Conservation (phyloP, 1,139 yeast genomes). For the Blastobotrys capitulatus region DNA sequence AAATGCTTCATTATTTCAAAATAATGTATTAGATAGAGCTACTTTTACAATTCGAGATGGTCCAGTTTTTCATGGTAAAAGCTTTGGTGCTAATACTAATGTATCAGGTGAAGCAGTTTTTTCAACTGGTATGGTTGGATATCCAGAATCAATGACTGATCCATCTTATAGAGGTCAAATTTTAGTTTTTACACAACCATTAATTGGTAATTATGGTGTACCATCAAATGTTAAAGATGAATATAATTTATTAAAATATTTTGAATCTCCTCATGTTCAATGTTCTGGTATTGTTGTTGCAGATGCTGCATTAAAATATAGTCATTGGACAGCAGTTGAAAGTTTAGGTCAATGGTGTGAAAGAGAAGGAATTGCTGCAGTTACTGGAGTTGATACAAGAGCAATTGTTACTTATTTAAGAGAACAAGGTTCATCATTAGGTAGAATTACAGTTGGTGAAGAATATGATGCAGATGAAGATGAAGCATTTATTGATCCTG, state of each 20-base stretch:
- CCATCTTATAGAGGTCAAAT: constrained; percentile 99
- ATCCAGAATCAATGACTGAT: constrained; percentile 97
- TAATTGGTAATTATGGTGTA: constrained; percentile 98
- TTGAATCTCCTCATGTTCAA: constrained; percentile 87
- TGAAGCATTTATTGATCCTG: constrained; percentile 81
- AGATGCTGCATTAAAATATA: constrained; percentile 92
- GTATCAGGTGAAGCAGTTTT: constrained; percentile 98
- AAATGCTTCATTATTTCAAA: constrained; percentile 9
- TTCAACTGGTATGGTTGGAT: constrained; percentile 99
- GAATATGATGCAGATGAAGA: constrained; percentile 46
- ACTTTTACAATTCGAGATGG: constrained; percentile 90
- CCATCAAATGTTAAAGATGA: constrained; percentile 77
- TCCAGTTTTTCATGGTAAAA: constrained; percentile 85
- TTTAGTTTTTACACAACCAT: constrained; percentile 91
- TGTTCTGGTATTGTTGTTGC: constrained; percentile 97
- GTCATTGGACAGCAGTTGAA: constrained; percentile 88
- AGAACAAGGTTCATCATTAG: constrained; percentile 87
- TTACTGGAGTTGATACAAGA: constrained; percentile 97
- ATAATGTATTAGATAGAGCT: constrained; percentile 40
- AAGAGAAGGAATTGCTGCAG: constrained; percentile 88
- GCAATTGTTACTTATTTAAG: constrained; percentile 89
- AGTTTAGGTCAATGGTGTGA: constrained; percentile 93
- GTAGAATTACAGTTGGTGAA: constrained; percentile 68
- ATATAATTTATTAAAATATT: constrained; percentile 78
- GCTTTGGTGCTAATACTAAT: constrained; percentile 88